Percentiles rank a stretch among this genome's conserved stretches.
Evolutionary conservation across 768 basidiomycete genomes (phyloP).

Genomic region (Mycena capillaripes): DNA sequence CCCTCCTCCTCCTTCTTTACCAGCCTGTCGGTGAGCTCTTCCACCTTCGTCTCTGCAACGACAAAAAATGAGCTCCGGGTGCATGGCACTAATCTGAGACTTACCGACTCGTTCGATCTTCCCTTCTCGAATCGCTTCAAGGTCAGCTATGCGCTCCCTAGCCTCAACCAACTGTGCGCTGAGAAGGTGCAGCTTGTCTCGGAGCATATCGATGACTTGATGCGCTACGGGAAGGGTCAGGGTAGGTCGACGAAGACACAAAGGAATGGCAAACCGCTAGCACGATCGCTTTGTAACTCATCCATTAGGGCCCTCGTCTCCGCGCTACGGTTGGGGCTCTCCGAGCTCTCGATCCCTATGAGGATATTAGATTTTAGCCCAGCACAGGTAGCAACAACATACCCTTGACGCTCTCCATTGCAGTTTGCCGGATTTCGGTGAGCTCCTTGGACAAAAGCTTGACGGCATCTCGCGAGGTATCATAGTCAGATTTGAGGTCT

Average conservation of each 20-base stretch:
- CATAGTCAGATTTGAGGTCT: constrained; percentile 41
- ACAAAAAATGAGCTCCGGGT: neutral
- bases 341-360: constrained; percentile 46
- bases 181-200: constrained; percentile 59
- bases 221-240: constrained; percentile 49
- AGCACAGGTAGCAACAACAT: constrained; percentile 13
- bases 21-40: constrained; percentile 34
- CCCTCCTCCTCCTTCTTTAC: constrained; percentile 37
- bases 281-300: constrained; percentile 53
- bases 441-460: constrained; percentile 43
- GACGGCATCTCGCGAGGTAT: constrained; percentile 43
- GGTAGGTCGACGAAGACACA: neutral
- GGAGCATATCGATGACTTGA: constrained; percentile 63
- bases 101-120: constrained; percentile 37
- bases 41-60: constrained; percentile 31
- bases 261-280: constrained; percentile 44
- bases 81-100: neutral
- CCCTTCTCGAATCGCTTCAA: constrained; percentile 46
- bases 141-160: constrained; percentile 52
- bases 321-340: constrained; percentile 42
- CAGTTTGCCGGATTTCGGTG: constrained; percentile 38
- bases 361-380: neutral
- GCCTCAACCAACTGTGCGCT: constrained; percentile 59
- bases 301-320: constrained; percentile 46
- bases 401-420: constrained; percentile 44